A percentile compares a stretch with the other conserved stretches of the same genome.
These are phyloP conservation scores for Fusarium luffae DNA, from an alignment of 2,329 filamentous ascomycete genomes.

Conservation along the genomic window DNA sequence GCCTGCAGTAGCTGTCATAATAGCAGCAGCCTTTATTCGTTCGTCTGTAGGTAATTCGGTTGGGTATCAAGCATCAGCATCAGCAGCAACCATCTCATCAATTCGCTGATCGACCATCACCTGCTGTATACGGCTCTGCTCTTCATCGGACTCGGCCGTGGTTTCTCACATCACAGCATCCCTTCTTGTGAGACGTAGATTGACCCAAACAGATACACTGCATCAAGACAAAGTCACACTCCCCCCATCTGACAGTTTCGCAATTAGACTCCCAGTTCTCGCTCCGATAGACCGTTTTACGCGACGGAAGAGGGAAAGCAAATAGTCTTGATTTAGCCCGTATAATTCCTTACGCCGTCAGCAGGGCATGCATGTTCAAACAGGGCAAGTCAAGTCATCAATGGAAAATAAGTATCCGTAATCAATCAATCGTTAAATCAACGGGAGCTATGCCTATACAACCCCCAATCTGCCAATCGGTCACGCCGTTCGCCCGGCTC, in stretches of 20 bases:
- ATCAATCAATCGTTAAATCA: neutral
- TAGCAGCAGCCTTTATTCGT: neutral
- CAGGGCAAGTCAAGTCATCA: slow-evolving; percentile 30
- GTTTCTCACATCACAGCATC: slow-evolving; percentile 9
- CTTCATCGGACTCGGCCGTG: neutral
- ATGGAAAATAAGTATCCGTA: neutral
- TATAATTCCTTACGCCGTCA: slow-evolving; percentile 11
- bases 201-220: neutral
- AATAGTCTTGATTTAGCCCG: neutral
- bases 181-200: neutral
- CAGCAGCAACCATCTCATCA: slow-evolving; percentile 22
- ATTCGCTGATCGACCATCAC: slow-evolving; percentile 19
- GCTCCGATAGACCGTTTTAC: neutral
- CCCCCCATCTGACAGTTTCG: slow-evolving; percentile 3
- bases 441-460: slow-evolving; percentile 18
- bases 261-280: slow-evolving; percentile 5
- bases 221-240: neutral
- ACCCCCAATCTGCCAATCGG: slow-evolving; percentile 36
- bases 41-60: neutral
- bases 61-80: slow-evolving; percentile 8
- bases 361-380: slow-evolving; percentile 2
- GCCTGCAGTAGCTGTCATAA: neutral
- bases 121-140: slow-evolving; percentile 23
- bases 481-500: slow-evolving; percentile 33
- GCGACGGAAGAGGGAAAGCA: neutral